Evolutionary conservation across 2,329 filamentous ascomycete species (phyloP).

Genomic region (Teratosphaeria destructans): DNA sequence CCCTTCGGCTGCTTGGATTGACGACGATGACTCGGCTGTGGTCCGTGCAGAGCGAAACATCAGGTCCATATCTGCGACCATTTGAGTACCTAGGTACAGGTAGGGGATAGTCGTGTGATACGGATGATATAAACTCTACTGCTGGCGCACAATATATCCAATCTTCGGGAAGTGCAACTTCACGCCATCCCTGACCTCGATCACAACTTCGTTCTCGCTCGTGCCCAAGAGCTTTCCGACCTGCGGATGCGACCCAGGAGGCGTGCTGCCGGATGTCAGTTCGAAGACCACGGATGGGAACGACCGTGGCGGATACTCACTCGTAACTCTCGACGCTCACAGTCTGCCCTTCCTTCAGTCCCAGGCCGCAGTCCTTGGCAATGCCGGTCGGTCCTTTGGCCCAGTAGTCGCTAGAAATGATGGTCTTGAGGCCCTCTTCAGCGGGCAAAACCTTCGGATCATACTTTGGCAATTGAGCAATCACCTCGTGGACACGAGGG

Average conservation of each 20-base stretch:
- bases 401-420: slow-evolving; percentile 10
- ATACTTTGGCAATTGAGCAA: slow-evolving; percentile 14
- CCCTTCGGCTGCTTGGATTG: no score
- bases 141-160: slow-evolving; percentile 24
- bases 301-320: slow-evolving; percentile 9
- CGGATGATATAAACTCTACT: background rate
- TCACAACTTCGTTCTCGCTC: slow-evolving; percentile 15
- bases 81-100: background rate
- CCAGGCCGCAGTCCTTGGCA: slow-evolving; percentile 12
- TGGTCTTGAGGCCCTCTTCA: slow-evolving; percentile 17
- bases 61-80: background rate
- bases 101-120: background rate
- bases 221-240: slow-evolving; percentile 19
- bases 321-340: slow-evolving; percentile 20
- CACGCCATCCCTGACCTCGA: slow-evolving; percentile 21
- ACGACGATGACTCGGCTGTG: no score
- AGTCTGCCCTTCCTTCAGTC: slow-evolving; percentile 10
- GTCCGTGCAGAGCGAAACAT: no score
- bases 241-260: slow-evolving; percentile 19
- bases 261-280: slow-evolving; percentile 8
- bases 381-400: slow-evolving; percentile 9
- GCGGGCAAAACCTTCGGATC: slow-evolving; percentile 12
- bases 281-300: background rate
- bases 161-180: slow-evolving; percentile 30
- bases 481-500: slow-evolving; percentile 16